A percentile compares a stretch with the other conserved stretches of the same genome.
These are phyloP conservation scores for Vaccinium darrowii DNA, from an alignment of 148 eudicot genomes.

Conservation along the genomic window DNA sequence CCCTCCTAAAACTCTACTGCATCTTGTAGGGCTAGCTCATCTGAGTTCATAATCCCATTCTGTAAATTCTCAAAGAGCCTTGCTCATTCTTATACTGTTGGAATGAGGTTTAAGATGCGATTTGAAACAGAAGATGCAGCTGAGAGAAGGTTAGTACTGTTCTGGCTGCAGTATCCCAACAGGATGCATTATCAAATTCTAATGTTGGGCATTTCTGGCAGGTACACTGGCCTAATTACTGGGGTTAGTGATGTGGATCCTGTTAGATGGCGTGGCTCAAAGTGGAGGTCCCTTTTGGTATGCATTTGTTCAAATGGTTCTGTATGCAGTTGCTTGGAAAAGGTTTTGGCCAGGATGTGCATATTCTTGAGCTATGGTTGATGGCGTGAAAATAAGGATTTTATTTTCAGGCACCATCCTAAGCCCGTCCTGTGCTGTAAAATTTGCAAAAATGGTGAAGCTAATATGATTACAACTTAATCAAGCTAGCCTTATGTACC, in stretches of 20 bases:
- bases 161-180: neutral
- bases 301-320: constrained; percentile 8
- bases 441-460: neutral
- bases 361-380: neutral
- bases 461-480: neutral
- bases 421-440: neutral
- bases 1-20: neutral
- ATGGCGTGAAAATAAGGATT: neutral
- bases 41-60: constrained; percentile 74
- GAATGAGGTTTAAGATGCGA: constrained; percentile 85
- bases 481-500: neutral
- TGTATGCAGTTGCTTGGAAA: neutral
- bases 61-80: constrained; percentile 67
- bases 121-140: constrained; percentile 82
- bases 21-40: constrained; percentile 63
- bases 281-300: constrained; percentile 95
- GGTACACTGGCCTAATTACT: constrained; percentile 78
- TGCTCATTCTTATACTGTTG: constrained; percentile 46
- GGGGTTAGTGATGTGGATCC: constrained; percentile 84
- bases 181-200: constrained; percentile 6
- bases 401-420: neutral
- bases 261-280: constrained; percentile 87
- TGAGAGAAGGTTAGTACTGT: constrained; percentile 62
- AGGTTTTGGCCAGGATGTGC: neutral
- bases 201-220: constrained; percentile 26